Evolutionary conservation across 2,329 filamentous ascomycete species (phyloP), one percentile per base, ranked within the genome.

Genomic region (Aspergillus novoparasiticus): DNA sequence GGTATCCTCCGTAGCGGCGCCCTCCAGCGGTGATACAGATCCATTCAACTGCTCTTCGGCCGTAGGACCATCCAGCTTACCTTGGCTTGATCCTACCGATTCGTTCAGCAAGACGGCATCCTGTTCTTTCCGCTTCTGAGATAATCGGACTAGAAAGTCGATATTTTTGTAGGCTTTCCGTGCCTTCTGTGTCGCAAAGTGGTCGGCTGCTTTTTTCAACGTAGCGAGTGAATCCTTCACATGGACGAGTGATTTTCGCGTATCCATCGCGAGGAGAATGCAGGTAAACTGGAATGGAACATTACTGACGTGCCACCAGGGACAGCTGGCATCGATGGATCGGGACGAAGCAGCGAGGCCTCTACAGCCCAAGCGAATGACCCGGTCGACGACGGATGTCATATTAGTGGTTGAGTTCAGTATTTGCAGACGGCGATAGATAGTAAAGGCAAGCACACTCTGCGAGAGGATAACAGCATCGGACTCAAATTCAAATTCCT

Each of bases 291-390:
- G 66, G 30, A 69, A 69, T 6, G 67, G 67, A n/a, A 68, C 58
- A 26, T 68, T 69, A 39, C 64, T n/a, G n/a, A 64, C 54, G 32
- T 69, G 66, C 64, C 67, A 69, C 67, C 67, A 69, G 6, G 66
- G 66, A 6, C 45, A 59, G 14, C 51, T 36, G 16, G 36, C 26
- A 36, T 45, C 26, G 59, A 64, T 39, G 12, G 48, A 30, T 12
- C 28, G 16, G 16, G 48, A 32, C 3, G 48, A 51, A 12, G 48
- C 48, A 9, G 48, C 28, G 10, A 51, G 48, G 48, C 48, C 48
- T 32, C 16, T 19, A 8, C 48, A 32, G 16, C 48, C 48, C 6
- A 51, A 4, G 3, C 16, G 26, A 32, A 51, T 51, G 28, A 51
- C 48, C 19, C 48, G 28, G 28, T 51, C 48, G 28, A 51, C 14